A percentile compares a stretch with the other conserved stretches of the same genome.
Evolutionary conservation across 148 eudicot genomes (phyloP).

Genomic region (Fallopia convolvulus): DNA sequence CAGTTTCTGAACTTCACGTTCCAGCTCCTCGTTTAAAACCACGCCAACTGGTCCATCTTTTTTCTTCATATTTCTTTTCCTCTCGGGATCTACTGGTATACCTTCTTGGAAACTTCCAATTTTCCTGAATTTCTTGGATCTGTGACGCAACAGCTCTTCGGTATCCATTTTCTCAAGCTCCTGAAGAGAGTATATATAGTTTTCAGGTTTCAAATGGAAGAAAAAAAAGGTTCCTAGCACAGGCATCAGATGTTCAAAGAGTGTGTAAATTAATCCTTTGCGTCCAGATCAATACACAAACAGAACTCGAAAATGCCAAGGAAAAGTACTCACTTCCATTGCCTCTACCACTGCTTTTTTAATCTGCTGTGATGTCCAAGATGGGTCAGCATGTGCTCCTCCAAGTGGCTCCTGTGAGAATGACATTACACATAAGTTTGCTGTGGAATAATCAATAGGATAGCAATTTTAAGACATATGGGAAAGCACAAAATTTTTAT

Average conservation of each 20-base stretch:
- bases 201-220: conserved; percentile 2
- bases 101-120: conserved; percentile 68
- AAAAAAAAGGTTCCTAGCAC: not conserved
- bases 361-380: conserved; percentile 85
- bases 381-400: conserved; percentile 81
- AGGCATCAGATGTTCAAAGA: not conserved
- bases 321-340: conserved; percentile 69
- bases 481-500: not conserved
- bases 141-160: conserved; percentile 51
- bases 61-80: conserved; percentile 58
- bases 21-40: conserved; percentile 44
- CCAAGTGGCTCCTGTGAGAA: conserved; percentile 77
- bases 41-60: conserved; percentile 49
- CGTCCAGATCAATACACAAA: not conserved
- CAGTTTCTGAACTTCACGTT: conserved; percentile 59
- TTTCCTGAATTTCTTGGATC: conserved; percentile 66
- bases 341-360: conserved; percentile 51
- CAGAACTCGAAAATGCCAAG: not conserved
- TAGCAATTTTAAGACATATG: not conserved
- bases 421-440: not conserved
- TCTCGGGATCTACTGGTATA: conserved; percentile 47
- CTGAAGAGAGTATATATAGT: conserved; percentile 27
- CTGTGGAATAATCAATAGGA: not conserved
- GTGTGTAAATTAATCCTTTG: not conserved
- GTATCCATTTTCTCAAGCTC: conserved; percentile 71